Conservation (phyloP, 1,284 basidiomycete genomes). For the Spongispora temasekensis region DNA sequence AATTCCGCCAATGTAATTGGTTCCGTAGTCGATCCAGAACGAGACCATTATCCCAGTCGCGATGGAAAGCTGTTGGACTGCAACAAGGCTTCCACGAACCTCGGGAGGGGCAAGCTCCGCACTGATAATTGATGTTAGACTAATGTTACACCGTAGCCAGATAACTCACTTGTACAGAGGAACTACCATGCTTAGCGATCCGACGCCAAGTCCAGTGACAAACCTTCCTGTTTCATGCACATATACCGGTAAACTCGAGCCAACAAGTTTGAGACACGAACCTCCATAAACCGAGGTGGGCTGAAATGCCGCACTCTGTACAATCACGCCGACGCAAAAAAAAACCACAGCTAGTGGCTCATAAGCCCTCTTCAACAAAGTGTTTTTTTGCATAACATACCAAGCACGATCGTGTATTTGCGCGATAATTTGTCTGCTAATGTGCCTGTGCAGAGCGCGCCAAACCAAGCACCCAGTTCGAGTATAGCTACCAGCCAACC, state of each 20-base stretch:
- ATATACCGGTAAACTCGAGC: constrained; percentile 5
- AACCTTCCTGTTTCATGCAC: constrained; percentile 59
- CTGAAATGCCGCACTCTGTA: constrained; percentile 58
- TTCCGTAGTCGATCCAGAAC: constrained; percentile 84
- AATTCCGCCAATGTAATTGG: constrained; percentile 72
- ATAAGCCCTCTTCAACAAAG: constrained; percentile 1
- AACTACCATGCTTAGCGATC: constrained; percentile 73
- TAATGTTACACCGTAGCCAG: not conserved
- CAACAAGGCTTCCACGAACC: constrained; percentile 80
- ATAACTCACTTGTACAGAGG: constrained; percentile 68
- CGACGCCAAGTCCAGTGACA: constrained; percentile 75
- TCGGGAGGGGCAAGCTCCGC: constrained; percentile 78
- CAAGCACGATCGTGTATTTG: constrained; percentile 69
- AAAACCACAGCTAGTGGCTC: constrained; percentile 53
- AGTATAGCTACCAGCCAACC: constrained; percentile 73
- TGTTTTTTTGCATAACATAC: constrained; percentile 35
- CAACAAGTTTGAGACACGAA: constrained; percentile 20
- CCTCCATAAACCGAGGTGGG: constrained; percentile 68
- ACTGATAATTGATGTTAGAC: constrained; percentile 23
- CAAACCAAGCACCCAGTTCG: constrained; percentile 72
- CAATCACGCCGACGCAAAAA: constrained; percentile 70
- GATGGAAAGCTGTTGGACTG: constrained; percentile 80
- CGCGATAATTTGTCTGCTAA: constrained; percentile 72
- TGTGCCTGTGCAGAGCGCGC: constrained; percentile 67
- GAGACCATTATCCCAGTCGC: constrained; percentile 70